Base-by-base conservation (phyloP, 1,284 basidiomycete species). In the Sporisorium exsertum region DNA sequence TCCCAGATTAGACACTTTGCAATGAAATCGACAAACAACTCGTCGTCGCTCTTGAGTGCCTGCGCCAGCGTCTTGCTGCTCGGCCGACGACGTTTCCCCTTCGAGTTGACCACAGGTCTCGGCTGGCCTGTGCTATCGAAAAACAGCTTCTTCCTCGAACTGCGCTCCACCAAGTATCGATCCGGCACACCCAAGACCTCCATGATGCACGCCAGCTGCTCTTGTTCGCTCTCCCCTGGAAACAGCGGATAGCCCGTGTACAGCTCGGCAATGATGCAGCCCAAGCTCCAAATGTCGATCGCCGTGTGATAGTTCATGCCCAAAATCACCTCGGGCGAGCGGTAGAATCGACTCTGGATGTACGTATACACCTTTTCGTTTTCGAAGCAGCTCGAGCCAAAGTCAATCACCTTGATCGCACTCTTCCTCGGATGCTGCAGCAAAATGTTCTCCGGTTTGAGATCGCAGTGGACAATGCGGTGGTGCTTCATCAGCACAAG, bases 161-260 rank as follows among this genome's bases (percentile, higher is more conserved):
- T 96, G 67, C 92, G 91, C 83, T 98, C 96, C 78, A 99, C 88
- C 78, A 98, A 91, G 77, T 97, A 94, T 85, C 93, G 93, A 78
- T 99, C 97, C 0, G 97, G 97, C 35, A 95, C 88, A 15, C 97
- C 97, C 46, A 99, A 90, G 8, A 99, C 93, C 86, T 99, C 97
- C 96, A 99, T 99, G 87, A 99, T 99, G 86, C 97, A 99, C 6
- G 95, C 93, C 68, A 99, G 87, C 84, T 99, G 97, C 86, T 99
- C 96, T 87, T 97, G 95, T 87, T 99, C 97, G 65, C 84, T 86
- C 87, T 98, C 96, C n/a, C 96, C 96, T 0, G 96, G 96, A 87
- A 99, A 99, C 81, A 99, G 95, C 0, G 97, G 97, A 86, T 95
- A 97, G 1, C 97, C 97, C n/a, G 97, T 99, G 87, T 94, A 97